These are phyloP conservation scores for Pneumocystis canis DNA, from an alignment of 1,139 yeast species.

Conservation along the genomic window DNA sequence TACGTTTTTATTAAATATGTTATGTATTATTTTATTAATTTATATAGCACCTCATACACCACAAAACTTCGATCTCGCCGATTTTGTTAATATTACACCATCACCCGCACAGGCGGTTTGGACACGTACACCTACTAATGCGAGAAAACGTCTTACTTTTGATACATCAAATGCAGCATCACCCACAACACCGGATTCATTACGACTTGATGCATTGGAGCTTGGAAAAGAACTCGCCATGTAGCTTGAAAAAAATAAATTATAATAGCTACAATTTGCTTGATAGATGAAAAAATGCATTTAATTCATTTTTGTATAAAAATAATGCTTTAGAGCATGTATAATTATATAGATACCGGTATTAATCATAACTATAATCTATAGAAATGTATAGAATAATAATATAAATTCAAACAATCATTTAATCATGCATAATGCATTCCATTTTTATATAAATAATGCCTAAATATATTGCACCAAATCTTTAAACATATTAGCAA, in stretches of 20 bases:
- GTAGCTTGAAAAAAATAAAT: neutral
- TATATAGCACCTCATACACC: conserved; percentile 7
- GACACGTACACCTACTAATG: neutral
- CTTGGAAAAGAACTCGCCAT: neutral
- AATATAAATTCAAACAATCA: neutral
- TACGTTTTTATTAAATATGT: conserved; percentile 4
- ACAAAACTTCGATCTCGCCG: conserved; percentile 51
- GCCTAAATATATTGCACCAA: neutral
- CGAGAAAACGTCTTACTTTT: neutral
- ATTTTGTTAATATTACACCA: conserved; percentile 67
- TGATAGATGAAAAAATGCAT: too few relatives aligned
- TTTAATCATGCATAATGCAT: neutral
- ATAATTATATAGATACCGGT: neutral
- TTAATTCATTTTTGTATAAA: neutral
- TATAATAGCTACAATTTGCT: too few relatives aligned
- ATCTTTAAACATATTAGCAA: neutral
- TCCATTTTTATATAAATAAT: neutral
- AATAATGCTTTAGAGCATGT: neutral
- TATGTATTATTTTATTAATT: conserved; percentile 4
- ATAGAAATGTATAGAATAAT: neutral
- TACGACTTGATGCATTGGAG: neutral
- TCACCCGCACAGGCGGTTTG: conserved; percentile 34
- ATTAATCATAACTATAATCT: neutral
- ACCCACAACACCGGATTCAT: neutral
- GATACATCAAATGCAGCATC: neutral